A percentile compares a stretch with the other conserved stretches of the same genome.
phyloP scores from a whole-genome alignment of 1,284 basidiomycete genomes.

The Gomphus sp. region DNA sequence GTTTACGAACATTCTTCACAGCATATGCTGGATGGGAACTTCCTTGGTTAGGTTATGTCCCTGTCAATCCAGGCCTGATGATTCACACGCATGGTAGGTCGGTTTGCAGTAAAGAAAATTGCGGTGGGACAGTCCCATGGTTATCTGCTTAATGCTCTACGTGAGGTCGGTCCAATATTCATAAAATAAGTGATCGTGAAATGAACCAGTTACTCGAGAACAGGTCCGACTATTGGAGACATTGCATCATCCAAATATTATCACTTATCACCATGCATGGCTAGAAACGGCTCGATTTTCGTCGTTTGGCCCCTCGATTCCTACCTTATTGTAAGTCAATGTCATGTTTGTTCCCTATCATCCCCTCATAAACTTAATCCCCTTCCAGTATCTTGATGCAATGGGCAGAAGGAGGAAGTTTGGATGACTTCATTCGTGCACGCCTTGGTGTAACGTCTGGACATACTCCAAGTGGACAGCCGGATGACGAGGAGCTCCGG shows the following conservation, averaged over 20 bases:
- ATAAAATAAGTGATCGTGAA: not conserved
- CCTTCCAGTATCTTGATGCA: constrained; percentile 75
- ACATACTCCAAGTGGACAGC: constrained; percentile 13
- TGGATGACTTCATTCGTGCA: constrained; percentile 79
- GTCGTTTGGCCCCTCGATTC: constrained; percentile 73
- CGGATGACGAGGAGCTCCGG: constrained; percentile 27
- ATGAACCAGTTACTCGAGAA: constrained; percentile 11
- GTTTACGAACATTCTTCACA: constrained; percentile 20
- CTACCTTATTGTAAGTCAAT: constrained; percentile 60
- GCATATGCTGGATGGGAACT: constrained; percentile 76
- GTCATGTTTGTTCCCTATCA: constrained; percentile 17
- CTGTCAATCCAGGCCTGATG: constrained; percentile 14
- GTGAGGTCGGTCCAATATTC: constrained; percentile 44
- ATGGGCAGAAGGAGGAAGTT: constrained; percentile 79
- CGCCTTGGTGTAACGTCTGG: constrained; percentile 42
- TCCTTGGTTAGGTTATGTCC: constrained; percentile 41
- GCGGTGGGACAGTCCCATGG: constrained; percentile 83
- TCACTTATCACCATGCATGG: constrained; percentile 95
- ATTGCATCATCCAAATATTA: constrained; percentile 86
- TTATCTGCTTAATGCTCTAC: constrained; percentile 74
- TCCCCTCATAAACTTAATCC: not conserved
- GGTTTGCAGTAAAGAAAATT: constrained; percentile 93
- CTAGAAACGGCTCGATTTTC: constrained; percentile 81
- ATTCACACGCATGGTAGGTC: constrained; percentile 32
- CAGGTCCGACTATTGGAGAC: constrained; percentile 72